Evolutionary conservation across 257 asterid species (phyloP).

Genomic region (Penstemon newberryi): DNA sequence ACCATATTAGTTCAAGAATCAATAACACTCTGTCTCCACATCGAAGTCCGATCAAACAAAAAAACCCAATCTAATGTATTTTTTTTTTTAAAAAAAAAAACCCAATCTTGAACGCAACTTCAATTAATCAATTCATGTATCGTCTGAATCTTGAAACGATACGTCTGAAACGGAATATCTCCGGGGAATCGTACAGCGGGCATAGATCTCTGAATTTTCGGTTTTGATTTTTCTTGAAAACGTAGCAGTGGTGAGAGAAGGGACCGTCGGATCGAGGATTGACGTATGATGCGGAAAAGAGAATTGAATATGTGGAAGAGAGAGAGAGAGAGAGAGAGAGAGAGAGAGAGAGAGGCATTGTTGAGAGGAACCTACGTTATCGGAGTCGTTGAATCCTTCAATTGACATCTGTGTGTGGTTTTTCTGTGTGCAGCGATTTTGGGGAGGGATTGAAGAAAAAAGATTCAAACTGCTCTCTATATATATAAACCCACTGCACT

Average conservation of each 20-base stretch:
- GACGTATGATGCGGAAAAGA: conserved; percentile 40
- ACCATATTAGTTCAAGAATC: background rate
- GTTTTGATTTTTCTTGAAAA: conserved; percentile 28
- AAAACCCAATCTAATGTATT: background rate
- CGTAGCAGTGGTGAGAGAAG: conserved; percentile 31
- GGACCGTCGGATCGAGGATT: conserved; percentile 36
- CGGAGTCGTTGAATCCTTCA: conserved; percentile 72
- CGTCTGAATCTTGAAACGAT: background rate
- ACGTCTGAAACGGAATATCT: background rate
- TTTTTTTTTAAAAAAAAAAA: too few species aligned
- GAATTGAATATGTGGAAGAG: conserved; percentile 40
- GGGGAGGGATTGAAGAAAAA: conserved; percentile 29
- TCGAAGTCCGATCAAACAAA: too few species aligned
- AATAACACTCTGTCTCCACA: too few species aligned
- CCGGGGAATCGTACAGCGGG: conserved; percentile 10
- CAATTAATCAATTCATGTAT: background rate
- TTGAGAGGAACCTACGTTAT: conserved; percentile 49
- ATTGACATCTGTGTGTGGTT: conserved; percentile 33
- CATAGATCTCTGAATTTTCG: conserved; percentile 18
- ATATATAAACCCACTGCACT: too few species aligned
- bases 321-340: conserved; percentile 6
- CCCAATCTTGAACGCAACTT: background rate
- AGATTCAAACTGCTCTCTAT: too few species aligned
- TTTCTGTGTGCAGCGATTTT: conserved; percentile 29
- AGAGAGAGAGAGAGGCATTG: conserved; percentile 15